Evolutionary conservation across 2,329 filamentous ascomycete species (phyloP), one percentile per base, ranked within the genome.

Genomic region (Phialophora tarda): DNA sequence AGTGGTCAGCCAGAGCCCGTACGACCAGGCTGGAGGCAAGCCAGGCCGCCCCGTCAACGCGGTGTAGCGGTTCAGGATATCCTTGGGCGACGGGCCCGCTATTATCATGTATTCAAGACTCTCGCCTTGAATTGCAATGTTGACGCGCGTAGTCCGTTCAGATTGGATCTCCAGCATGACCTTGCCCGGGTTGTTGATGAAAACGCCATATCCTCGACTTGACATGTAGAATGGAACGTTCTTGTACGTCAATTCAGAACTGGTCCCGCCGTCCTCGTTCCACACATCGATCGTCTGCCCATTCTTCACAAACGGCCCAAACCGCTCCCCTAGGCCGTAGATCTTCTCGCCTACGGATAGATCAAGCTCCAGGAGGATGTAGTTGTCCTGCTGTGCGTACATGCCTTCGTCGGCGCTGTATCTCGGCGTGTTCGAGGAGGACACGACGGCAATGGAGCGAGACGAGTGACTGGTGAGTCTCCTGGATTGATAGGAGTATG

Each of bases 301-400:
- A 26, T 90, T 84, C 74, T 89, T 90, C 76, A 90, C 90, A 78
- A 88, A 90, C 11, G 87, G 84, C 2, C 89, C 89, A 73, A 91
- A 91, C 11, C 89, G 82, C 76, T 91, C 89, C 1, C 89, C 89
- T 5, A 91, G 82, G 1, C 89, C 89, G 75, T 89, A 88, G n/a
- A 91, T 84, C 0, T 85, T 84, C 76, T 91, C 89, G 12, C 80
- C 79, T 5, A 66, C 64, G 21, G 51, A 24, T 14, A 65, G 38
- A 38, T 65, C 58, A 12, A 83, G 28, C n/a, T 71, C 78, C 0
- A 77, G 73, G 48, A 79, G 77, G 74, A 79, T 79, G 69, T 79
- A 77, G 6, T 77, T 77, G 59, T 79, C 73, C 5, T 74, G 73
- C 59, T 79, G 76, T 41, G 75, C 74, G 71, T 76, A 79, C 44